phyloP scores from a whole-genome alignment of 192 early-diverging fungal genomes.

The Backusella parvicylindrica region DNA sequence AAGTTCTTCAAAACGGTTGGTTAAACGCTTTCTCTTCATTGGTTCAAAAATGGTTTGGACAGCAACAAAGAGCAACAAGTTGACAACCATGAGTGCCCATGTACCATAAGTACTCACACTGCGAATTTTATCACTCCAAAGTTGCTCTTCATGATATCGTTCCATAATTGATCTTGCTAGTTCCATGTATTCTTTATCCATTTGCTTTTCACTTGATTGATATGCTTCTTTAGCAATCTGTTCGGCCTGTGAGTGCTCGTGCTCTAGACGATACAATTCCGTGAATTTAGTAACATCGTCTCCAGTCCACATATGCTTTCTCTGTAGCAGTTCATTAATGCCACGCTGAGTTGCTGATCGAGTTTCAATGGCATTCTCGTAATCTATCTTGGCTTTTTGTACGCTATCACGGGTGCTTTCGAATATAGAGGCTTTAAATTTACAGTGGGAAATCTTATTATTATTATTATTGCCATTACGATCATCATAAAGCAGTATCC shows the following conservation, averaged over 20 bases:
- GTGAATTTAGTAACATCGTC: slow-evolving; percentile 77
- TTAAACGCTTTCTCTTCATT: slow-evolving; percentile 59
- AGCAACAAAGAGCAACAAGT: slow-evolving; percentile 60
- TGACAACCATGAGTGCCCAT: slow-evolving; percentile 67
- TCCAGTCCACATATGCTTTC: slow-evolving; percentile 73
- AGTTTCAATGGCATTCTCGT: slow-evolving; percentile 53
- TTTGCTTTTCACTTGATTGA: slow-evolving; percentile 52
- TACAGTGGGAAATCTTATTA: neutral
- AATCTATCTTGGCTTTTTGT: slow-evolving; percentile 45
- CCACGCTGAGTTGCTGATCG: slow-evolving; percentile 66
- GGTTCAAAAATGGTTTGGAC: slow-evolving; percentile 78
- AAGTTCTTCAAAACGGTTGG: slow-evolving; percentile 64
- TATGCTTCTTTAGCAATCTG: slow-evolving; percentile 41
- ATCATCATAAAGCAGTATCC: neutral
- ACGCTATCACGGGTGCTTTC: slow-evolving; percentile 42
- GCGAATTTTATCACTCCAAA: slow-evolving; percentile 87
- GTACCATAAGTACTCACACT: slow-evolving; percentile 72
- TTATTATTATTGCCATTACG: neutral
- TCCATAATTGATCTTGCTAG: slow-evolving; percentile 68
- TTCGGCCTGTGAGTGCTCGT: slow-evolving; percentile 57
- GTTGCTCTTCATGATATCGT: slow-evolving; percentile 80
- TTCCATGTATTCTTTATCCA: slow-evolving; percentile 60
- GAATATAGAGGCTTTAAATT: slow-evolving; percentile 37
- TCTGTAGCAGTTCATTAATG: slow-evolving; percentile 74
- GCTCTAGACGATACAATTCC: slow-evolving; percentile 68